Percentiles rank a stretch among this genome's conserved stretches.
phyloP scores from a whole-genome alignment of 495 filamentous ascomycete species.

The Xylaria bambusicola region DNA sequence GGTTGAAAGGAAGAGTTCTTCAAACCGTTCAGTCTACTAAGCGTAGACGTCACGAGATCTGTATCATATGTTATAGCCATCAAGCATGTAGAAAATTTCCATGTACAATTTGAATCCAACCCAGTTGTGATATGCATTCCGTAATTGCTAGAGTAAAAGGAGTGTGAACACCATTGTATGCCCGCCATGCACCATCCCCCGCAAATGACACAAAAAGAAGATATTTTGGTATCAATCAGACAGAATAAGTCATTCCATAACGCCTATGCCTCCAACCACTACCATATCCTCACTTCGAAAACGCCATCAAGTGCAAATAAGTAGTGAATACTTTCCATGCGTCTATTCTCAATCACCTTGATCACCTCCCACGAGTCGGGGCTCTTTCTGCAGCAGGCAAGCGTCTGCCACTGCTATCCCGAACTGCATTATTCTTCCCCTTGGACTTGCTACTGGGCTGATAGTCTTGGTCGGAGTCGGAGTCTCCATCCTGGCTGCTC shows the following conservation, averaged over 20 bases:
- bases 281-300: constrained; percentile 18
- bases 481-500: constrained; percentile 20
- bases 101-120: constrained; percentile 12
- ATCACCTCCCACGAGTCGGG: constrained; percentile 30
- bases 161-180: background rate
- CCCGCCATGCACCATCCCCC: background rate
- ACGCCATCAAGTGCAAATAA: constrained; percentile 29
- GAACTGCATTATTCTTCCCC: constrained; percentile 36
- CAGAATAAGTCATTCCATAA: constrained; percentile 8
- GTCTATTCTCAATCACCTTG: constrained; percentile 6
- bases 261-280: constrained; percentile 23
- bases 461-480: constrained; percentile 35
- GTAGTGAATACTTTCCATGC: too few relatives aligned
- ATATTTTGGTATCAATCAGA: constrained; percentile 7
- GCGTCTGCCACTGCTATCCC: constrained; percentile 41
- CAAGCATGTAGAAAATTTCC: constrained; percentile 23
- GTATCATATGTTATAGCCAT: constrained; percentile 26
- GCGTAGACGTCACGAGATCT: constrained; percentile 2
- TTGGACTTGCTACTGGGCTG: constrained; percentile 26
- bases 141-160: constrained; percentile 2
- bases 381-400: constrained; percentile 47
- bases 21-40: background rate
- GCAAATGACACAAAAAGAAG: background rate
- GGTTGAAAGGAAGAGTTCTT: too few relatives aligned
- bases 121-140: constrained; percentile 4